Conservation (phyloP, 2,329 filamentous ascomycete genomes). For the Tricladium varicosporioides region DNA sequence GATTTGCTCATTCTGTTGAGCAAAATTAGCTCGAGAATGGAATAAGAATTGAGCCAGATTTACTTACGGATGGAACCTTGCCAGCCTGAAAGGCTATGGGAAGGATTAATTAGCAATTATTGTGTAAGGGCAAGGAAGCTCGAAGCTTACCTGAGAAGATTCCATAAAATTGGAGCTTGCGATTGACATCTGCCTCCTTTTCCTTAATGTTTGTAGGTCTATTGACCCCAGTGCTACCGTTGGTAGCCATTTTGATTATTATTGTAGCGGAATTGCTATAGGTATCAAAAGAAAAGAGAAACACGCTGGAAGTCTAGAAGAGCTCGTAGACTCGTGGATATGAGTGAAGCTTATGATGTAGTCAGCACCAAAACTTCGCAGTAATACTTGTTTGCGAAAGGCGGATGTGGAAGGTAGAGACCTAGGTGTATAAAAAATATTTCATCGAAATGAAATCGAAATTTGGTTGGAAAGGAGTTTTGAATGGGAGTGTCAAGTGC, state of each 20-base stretch:
- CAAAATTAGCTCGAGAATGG: conserved; percentile 4
- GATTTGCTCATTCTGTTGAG: conserved; percentile 63
- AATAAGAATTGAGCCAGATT: not conserved
- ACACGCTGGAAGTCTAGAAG: not conserved
- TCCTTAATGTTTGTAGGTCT: conserved; percentile 28
- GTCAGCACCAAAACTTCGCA: not conserved
- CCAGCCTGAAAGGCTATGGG: conserved; percentile 74
- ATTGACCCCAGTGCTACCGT: conserved; percentile 23
- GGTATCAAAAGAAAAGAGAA: conserved; percentile 22
- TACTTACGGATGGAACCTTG: conserved; percentile 72
- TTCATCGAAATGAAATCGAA: too few relatives aligned
- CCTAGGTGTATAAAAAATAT: not conserved
- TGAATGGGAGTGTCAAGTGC: not conserved
- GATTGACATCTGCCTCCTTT: conserved; percentile 66
- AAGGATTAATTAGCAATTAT: conserved; percentile 4
- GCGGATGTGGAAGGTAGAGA: not conserved
- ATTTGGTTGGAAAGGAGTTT: not conserved
- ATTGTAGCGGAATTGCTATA: conserved; percentile 6
- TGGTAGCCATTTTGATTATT: conserved; percentile 7
- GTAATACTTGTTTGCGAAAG: not conserved
- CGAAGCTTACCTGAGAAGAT: conserved; percentile 64
- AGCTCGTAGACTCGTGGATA: not conserved
- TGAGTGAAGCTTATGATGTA: not conserved
- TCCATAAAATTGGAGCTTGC: conserved; percentile 92
- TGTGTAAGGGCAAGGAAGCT: not conserved